A percentile compares a stretch with the other conserved stretches of the same genome.
Evolutionary conservation across 1,284 basidiomycete genomes (phyloP).

Genomic region (Apiotrichum akiyoshidainum): DNA sequence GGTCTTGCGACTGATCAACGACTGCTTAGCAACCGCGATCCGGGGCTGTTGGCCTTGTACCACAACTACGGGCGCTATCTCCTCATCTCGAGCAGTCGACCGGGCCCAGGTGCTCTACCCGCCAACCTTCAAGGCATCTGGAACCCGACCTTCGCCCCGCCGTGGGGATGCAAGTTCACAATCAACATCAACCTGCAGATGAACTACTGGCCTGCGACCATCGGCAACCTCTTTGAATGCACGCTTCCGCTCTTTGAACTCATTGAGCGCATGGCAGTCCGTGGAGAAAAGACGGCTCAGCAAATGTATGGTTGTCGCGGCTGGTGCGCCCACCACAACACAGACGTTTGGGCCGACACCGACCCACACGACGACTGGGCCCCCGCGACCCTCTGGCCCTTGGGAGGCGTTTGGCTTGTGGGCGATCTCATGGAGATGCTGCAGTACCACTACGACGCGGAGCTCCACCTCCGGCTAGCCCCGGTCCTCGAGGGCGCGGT

Average conservation of each 20-base stretch:
- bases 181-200: slow-evolving; percentile 22
- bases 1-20: not conserved
- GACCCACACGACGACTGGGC: slow-evolving; percentile 1
- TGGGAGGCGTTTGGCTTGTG: slow-evolving; percentile 13
- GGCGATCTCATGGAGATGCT: slow-evolving; percentile 7
- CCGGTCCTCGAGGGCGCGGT: slow-evolving; percentile 1
- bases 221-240: not conserved
- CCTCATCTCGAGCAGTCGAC: slow-evolving; percentile 11
- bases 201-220: slow-evolving; percentile 17
- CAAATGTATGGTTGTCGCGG: slow-evolving; percentile 14
- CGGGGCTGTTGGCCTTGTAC: slow-evolving; percentile 9
- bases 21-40: not conserved
- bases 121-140: slow-evolving; percentile 20
- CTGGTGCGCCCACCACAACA: slow-evolving; percentile 16
- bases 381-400: slow-evolving; percentile 9
- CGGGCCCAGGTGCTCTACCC: not conserved
- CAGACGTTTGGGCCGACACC: slow-evolving; percentile 11
- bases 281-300: slow-evolving; percentile 5
- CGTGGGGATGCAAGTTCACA: slow-evolving; percentile 15
- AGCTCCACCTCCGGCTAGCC: not conserved
- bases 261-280: slow-evolving; percentile 7
- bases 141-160: slow-evolving; percentile 12
- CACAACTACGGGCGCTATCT: slow-evolving; percentile 18
- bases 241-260: slow-evolving; percentile 9
- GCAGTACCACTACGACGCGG: not conserved